Base-by-base conservation (phyloP, 257 asterid species). In the Paulownia fortunei region DNA sequence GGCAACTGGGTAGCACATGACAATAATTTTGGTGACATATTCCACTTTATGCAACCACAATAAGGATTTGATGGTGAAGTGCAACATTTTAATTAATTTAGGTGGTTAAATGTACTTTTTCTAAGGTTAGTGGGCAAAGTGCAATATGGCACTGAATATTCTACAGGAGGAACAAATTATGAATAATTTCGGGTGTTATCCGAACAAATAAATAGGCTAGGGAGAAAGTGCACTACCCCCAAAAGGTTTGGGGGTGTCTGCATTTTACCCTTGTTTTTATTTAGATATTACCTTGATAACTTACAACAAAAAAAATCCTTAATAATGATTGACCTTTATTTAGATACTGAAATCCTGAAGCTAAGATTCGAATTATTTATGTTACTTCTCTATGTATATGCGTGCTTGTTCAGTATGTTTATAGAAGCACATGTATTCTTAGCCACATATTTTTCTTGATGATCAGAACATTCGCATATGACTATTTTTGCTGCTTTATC, bases 101-200 rank as follows among this genome's bases (percentile, higher is more conserved):
- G 73, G 64, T 51, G 65, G 37, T 36, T 47, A 39, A 30, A 47
- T n/a, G 18, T 26, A 11, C 15, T 65, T 11, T 39, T 65, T 23
- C 9, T 19, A 9, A 2, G 36, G 64, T 51, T 52, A 15, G 34
- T 4, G 47, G n/a, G 21, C 10, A 24, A 42, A 21, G 42, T 62
- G 79, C 55, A 34, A 30, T 62, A 75, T 62, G 41, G n/a, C n/a
- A n/a, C n/a, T n/a, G 12, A 44, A 62, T 62, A n/a, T 23, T 62
- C 23, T 32, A 23, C 67, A 32, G 71, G 21, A 12, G 5, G 41
- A 13, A 41, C 49, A 27, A 30, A 34, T 63, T 47, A 12, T 64
- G n/a, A 36, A 21, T 23, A 41, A 55, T 52, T 76, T 64, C n/a
- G n/a, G 80, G 42, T 64, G 12, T 26, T 34, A 62, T 63, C 24